A percentile compares a stretch with the other conserved stretches of the same genome.
Evolutionary conservation across 768 basidiomycete species (phyloP).

Genomic region (Bullera alba): DNA sequence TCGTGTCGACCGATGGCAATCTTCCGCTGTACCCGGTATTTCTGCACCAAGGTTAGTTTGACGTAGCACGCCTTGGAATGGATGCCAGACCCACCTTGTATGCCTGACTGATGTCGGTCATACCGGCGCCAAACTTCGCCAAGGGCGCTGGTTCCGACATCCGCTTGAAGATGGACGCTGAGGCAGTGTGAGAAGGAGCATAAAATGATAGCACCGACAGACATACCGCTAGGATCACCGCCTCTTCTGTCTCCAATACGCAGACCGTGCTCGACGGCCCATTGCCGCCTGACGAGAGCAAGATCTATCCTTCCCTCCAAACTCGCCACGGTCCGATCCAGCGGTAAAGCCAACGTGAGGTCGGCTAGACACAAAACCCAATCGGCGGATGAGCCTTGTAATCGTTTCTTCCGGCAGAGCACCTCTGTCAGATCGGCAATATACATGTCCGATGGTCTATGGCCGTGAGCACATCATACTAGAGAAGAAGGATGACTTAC

Average conservation of each 20-base stretch:
- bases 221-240: constrained; percentile 82
- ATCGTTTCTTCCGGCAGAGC: constrained; percentile 41
- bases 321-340: constrained; percentile 94
- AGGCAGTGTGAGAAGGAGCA: not conserved
- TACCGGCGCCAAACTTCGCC: constrained; percentile 55
- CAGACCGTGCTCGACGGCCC: constrained; percentile 65
- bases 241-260: constrained; percentile 57
- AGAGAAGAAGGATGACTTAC: constrained; percentile 51
- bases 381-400: constrained; percentile 29
- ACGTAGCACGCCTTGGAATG: not conserved
- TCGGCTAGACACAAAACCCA: constrained; percentile 52
- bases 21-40: constrained; percentile 87
- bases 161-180: constrained; percentile 86
- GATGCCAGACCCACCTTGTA: constrained; percentile 61
- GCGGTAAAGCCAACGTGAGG: constrained; percentile 59
- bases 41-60: constrained; percentile 45
- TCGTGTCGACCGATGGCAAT: constrained; percentile 89
- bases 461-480: constrained; percentile 48
- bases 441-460: constrained; percentile 73
- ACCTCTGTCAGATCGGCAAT: constrained; percentile 90
- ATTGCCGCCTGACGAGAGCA: constrained; percentile 68
- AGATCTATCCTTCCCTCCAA: constrained; percentile 80
- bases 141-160: constrained; percentile 61
- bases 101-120: constrained; percentile 66
- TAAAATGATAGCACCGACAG: not conserved